A percentile compares a stretch with the other conserved stretches of the same genome.
Evolutionary conservation across 2,329 filamentous ascomycete species (phyloP).

Genomic region (Nemania diffusa): DNA sequence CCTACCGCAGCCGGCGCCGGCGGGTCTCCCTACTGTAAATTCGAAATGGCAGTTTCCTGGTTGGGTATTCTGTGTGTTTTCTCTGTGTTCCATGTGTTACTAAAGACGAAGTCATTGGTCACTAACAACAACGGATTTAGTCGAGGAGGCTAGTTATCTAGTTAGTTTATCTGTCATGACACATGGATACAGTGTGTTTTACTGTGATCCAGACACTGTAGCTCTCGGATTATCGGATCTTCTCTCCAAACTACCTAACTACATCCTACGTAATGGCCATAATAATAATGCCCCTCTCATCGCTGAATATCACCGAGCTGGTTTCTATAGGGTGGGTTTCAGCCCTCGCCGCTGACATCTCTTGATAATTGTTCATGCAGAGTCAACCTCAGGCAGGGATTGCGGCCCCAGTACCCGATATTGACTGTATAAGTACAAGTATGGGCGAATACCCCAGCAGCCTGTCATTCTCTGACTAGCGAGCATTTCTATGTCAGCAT

Average conservation of each 20-base stretch:
- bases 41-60: slow-evolving; percentile 29
- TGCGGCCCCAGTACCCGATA: neutral
- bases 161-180: neutral
- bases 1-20: neutral
- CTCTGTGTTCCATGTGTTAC: slow-evolving; percentile 29
- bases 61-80: no score
- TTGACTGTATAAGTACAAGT: no score
- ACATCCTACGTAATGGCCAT: neutral
- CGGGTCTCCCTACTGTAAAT: slow-evolving; percentile 9
- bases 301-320: neutral
- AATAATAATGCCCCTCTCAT: no score
- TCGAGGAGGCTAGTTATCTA: no score
- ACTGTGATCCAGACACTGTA: neutral
- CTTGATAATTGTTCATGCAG: neutral
- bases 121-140: no score
- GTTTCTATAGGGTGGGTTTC: neutral
- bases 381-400: slow-evolving; percentile 10
- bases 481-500: no score
- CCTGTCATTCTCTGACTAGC: no score
- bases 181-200: slow-evolving; percentile 3
- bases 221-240: neutral
- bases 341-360: slow-evolving; percentile 10
- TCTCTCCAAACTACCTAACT: neutral
- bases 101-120: slow-evolving; percentile 21
- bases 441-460: neutral